These are phyloP conservation scores for Clavariopsis aquatica DNA, from an alignment of 495 filamentous ascomycete species.

Conservation along the genomic window DNA sequence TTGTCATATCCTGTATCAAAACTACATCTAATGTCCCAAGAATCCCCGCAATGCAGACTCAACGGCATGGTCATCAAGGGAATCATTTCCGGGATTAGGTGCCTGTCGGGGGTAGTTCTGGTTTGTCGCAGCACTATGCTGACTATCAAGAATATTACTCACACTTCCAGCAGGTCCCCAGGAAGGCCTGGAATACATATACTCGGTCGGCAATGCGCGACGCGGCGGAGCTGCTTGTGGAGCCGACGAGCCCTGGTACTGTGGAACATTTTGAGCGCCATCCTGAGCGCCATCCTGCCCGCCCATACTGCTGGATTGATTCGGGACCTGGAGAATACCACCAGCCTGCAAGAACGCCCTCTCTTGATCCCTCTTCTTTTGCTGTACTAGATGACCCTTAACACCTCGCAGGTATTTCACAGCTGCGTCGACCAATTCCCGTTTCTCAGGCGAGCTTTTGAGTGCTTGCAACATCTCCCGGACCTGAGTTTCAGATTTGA, in stretches of 20 bases:
- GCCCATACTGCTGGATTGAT: neutral
- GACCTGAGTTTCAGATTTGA: slow-evolving; percentile 59
- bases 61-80: slow-evolving; percentile 7
- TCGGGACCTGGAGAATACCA: neutral
- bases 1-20: neutral
- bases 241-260: neutral
- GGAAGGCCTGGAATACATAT: too few species aligned
- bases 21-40: neutral
- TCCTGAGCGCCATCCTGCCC: neutral
- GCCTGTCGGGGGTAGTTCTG: neutral
- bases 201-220: neutral
- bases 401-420: slow-evolving; percentile 59
- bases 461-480: slow-evolving; percentile 61
- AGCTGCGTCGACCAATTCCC: slow-evolving; percentile 54
- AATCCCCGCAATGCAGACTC: slow-evolving; percentile 11
- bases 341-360: slow-evolving; percentile 11
- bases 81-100: neutral
- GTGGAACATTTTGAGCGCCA: too few species aligned
- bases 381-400: slow-evolving; percentile 53
- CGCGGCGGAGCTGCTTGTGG: neutral
- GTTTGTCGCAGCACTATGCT: neutral
- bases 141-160: neutral
- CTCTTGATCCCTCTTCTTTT: slow-evolving; percentile 46
- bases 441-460: slow-evolving; percentile 57
- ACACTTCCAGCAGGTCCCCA: neutral